A percentile compares a stretch with the other conserved stretches of the same genome.
Evolutionary conservation across 2,329 filamentous ascomycete genomes (phyloP).

Genomic region (Furcasterigmium sp.): DNA sequence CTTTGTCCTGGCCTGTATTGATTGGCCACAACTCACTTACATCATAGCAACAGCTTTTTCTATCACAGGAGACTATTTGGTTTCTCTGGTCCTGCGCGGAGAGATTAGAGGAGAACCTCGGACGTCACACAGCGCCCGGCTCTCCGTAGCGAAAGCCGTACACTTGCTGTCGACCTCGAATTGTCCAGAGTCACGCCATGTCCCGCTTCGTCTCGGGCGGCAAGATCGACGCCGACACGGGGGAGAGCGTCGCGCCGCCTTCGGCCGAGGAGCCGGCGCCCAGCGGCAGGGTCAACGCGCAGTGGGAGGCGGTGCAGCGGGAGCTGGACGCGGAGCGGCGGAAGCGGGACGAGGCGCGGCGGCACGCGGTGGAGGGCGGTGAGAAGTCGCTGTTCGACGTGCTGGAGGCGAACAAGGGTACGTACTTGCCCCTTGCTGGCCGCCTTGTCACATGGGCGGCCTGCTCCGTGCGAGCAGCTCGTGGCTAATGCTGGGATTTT

Average conservation of each 20-base stretch:
- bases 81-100: no score
- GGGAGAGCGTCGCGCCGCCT: constrained; percentile 3
- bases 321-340: constrained; percentile 58
- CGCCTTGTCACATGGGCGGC: not conserved
- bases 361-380: constrained; percentile 31
- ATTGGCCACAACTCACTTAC: no score
- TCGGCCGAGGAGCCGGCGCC: constrained; percentile 16
- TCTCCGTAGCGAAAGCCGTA: no score
- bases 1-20: no score
- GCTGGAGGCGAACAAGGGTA: constrained; percentile 78
- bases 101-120: no score
- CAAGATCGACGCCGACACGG: constrained; percentile 34
- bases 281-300: constrained; percentile 24
- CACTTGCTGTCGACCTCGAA: no score
- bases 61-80: no score
- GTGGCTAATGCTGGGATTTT: no score
- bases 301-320: constrained; percentile 61
- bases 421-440: no score
- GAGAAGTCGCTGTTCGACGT: constrained; percentile 68
- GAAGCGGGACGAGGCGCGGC: constrained; percentile 45
- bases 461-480: no score
- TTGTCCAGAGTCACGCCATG: constrained; percentile 32
- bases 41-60: no score
- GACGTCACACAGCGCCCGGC: no score
- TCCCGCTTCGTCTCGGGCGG: constrained; percentile 52